A percentile compares a stretch with the other conserved stretches of the same genome.
These are phyloP conservation scores for Suhomyces coccinellae DNA, from an alignment of 1,139 yeast genomes.

Conservation along the genomic window DNA sequence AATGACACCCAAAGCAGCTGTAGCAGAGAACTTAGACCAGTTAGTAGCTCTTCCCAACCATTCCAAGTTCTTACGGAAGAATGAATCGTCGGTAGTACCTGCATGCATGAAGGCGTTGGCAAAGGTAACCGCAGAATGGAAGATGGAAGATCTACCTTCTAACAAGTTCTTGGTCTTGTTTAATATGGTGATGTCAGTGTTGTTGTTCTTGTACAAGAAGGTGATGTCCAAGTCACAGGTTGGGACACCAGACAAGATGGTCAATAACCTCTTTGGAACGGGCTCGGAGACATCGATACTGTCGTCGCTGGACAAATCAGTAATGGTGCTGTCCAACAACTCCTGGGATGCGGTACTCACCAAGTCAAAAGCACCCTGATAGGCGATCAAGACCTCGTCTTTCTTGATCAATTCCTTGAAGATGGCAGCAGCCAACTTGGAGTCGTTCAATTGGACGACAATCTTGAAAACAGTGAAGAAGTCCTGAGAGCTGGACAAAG, in stretches of 20 bases:
- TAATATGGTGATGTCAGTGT: constrained; percentile 79
- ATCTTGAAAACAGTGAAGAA: constrained; percentile 78
- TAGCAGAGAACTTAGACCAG: constrained; percentile 97
- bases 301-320: constrained; percentile 42
- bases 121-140: constrained; percentile 95
- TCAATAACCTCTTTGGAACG: constrained; percentile 48
- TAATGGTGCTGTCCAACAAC: constrained; percentile 62
- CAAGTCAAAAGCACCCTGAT: constrained; percentile 93
- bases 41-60: constrained; percentile 97
- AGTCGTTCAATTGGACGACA: constrained; percentile 83
- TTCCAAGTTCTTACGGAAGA: constrained; percentile 85
- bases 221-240: constrained; percentile 92
- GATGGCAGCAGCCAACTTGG: constrained; percentile 63
- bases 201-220: constrained; percentile 81
- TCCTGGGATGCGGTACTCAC: constrained; percentile 95
- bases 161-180: constrained; percentile 78
- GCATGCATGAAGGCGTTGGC: constrained; percentile 94
- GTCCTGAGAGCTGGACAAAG: constrained; percentile 69
- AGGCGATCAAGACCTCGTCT: constrained; percentile 57
- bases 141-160: constrained; percentile 91
- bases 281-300: constrained; percentile 36
- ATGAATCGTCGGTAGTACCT: constrained; percentile 94
- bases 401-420: constrained; percentile 59
- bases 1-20: constrained; percentile 97
- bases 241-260: constrained; percentile 87